These are phyloP conservation scores for Dactylellina drechsleri DNA, from an alignment of 2,329 filamentous ascomycete species.

Conservation along the genomic window DNA sequence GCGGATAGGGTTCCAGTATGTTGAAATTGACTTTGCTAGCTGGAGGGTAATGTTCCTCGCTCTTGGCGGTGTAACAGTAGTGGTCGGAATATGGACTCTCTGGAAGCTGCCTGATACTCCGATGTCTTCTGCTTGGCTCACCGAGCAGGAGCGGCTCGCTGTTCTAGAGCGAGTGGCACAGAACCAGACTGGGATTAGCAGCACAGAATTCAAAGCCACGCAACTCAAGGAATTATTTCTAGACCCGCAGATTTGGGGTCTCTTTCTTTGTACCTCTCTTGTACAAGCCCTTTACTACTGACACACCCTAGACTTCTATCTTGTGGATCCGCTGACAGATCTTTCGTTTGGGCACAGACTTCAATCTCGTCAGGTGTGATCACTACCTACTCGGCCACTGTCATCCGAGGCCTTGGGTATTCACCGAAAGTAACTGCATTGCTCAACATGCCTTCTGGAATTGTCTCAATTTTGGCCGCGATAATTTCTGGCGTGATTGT, in stretches of 20 bases:
- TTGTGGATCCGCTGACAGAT: slow-evolving; percentile 25
- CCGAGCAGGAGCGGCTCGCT: slow-evolving; percentile 63
- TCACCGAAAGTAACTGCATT: slow-evolving; percentile 64
- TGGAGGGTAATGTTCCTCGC: slow-evolving; percentile 68
- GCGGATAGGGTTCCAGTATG: slow-evolving; percentile 65
- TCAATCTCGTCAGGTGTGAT: slow-evolving; percentile 68
- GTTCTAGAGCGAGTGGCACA: slow-evolving; percentile 68
- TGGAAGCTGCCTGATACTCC: slow-evolving; percentile 67
- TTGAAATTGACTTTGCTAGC: slow-evolving; percentile 62
- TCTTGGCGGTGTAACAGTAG: slow-evolving; percentile 64
- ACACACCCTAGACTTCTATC: slow-evolving; percentile 15
- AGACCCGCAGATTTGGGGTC: slow-evolving; percentile 67
- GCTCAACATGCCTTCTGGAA: slow-evolving; percentile 68
- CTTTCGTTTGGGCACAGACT: slow-evolving; percentile 59
- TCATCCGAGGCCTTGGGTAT: slow-evolving; percentile 66
- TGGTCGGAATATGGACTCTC: slow-evolving; percentile 63
- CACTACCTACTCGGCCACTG: slow-evolving; percentile 68
- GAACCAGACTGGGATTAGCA: slow-evolving; percentile 70
- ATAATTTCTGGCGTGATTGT: slow-evolving; percentile 62
- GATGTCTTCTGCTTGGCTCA: slow-evolving; percentile 63
- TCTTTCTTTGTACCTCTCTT: slow-evolving; percentile 66
- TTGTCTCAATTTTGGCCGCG: slow-evolving; percentile 67
- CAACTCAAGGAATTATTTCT: slow-evolving; percentile 67
- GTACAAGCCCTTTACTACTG: slow-evolving; percentile 60
- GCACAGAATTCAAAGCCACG: slow-evolving; percentile 66